phyloP scores from a whole-genome alignment of 768 basidiomycete species.

The Leccinum pellstonianum region DNA sequence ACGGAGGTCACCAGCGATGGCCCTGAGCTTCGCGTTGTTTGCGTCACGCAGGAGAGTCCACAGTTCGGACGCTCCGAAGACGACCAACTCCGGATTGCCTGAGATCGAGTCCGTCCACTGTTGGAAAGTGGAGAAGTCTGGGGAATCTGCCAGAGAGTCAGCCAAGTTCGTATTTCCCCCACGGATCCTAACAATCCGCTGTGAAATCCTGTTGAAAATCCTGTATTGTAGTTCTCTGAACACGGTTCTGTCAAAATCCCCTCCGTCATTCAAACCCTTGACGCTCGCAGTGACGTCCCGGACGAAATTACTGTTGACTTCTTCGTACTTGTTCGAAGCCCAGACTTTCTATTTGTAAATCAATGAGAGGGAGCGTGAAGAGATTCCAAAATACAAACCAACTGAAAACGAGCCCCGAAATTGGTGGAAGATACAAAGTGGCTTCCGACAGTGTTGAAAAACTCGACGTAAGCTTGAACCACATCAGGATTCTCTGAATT shows the following conservation, averaged over 20 bases:
- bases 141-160: not conserved
- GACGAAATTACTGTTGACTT: slow-evolving; percentile 5
- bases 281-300: slow-evolving; percentile 10
- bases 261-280: slow-evolving; percentile 9
- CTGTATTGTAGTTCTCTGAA: not conserved
- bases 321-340: slow-evolving; percentile 10
- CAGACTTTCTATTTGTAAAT: slow-evolving; percentile 6
- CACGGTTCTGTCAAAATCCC: slow-evolving; percentile 1
- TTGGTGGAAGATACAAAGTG: slow-evolving; percentile 1
- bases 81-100: not conserved
- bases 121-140: slow-evolving; percentile 1
- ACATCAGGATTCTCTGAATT: not conserved
- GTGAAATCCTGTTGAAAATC: slow-evolving; percentile 4
- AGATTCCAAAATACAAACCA: not conserved
- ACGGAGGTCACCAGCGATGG: slow-evolving; percentile 6
- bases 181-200: slow-evolving; percentile 7
- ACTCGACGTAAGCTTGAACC: slow-evolving; percentile 5
- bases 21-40: not conserved
- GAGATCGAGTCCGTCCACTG: slow-evolving; percentile 3
- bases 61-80: not conserved
- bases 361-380: not conserved
- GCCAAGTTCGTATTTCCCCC: slow-evolving; percentile 3
- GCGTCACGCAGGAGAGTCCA: slow-evolving; percentile 8
- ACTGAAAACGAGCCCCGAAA: slow-evolving; percentile 6
- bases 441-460: slow-evolving; percentile 9